Evolutionary conservation across 352 stramenopile genomes (phyloP).

Genomic region (Globisporangium parvum): DNA sequence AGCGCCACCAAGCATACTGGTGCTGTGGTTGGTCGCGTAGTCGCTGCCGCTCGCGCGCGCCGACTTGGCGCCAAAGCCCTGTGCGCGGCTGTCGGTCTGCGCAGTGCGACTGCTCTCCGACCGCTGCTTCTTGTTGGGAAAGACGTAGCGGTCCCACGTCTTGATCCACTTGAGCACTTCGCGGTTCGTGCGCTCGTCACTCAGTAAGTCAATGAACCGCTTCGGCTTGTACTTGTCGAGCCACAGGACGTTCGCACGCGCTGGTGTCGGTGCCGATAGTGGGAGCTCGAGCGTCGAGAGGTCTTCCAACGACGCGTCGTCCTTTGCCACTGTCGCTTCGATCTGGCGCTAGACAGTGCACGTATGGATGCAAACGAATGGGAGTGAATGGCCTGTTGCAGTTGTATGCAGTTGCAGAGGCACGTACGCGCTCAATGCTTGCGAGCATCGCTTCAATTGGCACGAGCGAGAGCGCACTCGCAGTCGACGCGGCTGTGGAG

Average conservation of each 20-base stretch:
- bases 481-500: not conserved
- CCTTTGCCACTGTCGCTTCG: conserved; percentile 38
- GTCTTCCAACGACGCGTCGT: conserved; percentile 6
- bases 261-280: conserved; percentile 3
- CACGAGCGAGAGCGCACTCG: conserved; percentile 27
- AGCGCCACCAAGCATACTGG: conserved; percentile 3
- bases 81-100: not conserved
- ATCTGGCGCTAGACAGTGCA: conserved; percentile 49
- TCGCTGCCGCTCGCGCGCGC: not conserved
- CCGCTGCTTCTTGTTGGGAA: conserved; percentile 59
- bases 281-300: not conserved
- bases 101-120: not conserved
- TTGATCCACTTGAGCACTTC: conserved; percentile 94
- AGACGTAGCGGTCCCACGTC: conserved; percentile 95
- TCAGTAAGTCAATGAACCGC: conserved; percentile 93
- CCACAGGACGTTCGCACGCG: conserved; percentile 73
- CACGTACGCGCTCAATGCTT: conserved; percentile 36
- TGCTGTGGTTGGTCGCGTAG: conserved; percentile 3
- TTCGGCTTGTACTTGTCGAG: conserved; percentile 96
- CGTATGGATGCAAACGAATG: not conserved
- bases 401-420: not conserved
- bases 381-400: not conserved
- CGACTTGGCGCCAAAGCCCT: not conserved
- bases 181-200: conserved; percentile 95
- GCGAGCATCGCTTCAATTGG: conserved; percentile 56